Evolutionary conservation across 177 flowering plant genomes (phyloP), one percentile per base, ranked within the genome.

Genomic region (Vitis hybrid): DNA sequence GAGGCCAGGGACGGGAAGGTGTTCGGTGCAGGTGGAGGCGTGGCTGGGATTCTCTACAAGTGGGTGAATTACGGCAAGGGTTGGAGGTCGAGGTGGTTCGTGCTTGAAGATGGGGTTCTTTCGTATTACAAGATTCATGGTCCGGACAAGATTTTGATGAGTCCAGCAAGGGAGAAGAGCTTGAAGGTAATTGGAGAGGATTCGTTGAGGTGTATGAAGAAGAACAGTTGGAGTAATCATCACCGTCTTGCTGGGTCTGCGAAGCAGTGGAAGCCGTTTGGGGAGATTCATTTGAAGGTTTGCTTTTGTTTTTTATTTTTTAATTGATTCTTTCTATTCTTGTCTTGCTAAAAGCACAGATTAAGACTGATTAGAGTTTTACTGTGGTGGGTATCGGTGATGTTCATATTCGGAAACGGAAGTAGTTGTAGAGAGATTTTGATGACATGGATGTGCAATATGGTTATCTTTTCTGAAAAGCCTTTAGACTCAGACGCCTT

Each of bases 51-150:
- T 64, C 67, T 95, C 70, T 86, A 89, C 69, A 95, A 95, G 73
- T 95, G 99, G 99, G 99, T 95, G 77, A 95, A 95, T 75, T 95
- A 93, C 66, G 99, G 99, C 1, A 92, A 85, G 76, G 96, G 99
- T 7, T 95, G 99, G 99, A 83, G 94, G 75, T 73, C 94, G 55
- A 70, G 99, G 74, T 95, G 99, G 99, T 95, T 95, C 67, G 84
- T 88, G 75, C 81, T 91, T 45, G 88, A 89, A 66, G 97, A 95
- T 67, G 99, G 98, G 2, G 99, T 95, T 62, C 79, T 95, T 15
- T 90, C 97, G 21, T 95, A 93, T 70, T 95, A 93, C 63, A 95
- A 95, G 86, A 78, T 95, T 73, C 98, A 89, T 66, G 99, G 99
- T 11, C 97, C 97, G 15, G 94, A 94, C 75, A 93, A 88, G 85